These are phyloP conservation scores for Mimosa bimucronata DNA, from an alignment of 306 rosid genomes.

Conservation along the genomic window DNA sequence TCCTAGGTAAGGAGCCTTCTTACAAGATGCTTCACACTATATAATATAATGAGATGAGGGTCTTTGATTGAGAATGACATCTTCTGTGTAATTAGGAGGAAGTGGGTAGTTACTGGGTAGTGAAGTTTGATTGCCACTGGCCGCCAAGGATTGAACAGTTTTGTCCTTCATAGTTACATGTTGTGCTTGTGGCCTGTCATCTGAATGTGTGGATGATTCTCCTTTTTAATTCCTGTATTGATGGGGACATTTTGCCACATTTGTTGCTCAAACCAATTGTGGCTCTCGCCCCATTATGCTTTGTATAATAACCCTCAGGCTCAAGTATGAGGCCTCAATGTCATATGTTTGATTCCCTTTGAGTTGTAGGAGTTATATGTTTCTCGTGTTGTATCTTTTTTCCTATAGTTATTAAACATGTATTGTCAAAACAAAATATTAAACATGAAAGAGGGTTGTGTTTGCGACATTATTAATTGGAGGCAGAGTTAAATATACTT, in stretches of 20 bases:
- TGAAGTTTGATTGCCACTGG: background rate
- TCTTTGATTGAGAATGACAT: background rate
- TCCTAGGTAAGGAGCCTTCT: conserved; percentile 55
- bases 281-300: background rate
- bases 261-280: background rate
- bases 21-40: background rate
- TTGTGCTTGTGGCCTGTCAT: background rate
- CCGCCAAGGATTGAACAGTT: background rate
- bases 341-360: background rate
- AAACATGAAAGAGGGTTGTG: background rate
- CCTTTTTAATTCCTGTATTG: background rate
- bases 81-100: background rate
- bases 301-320: background rate
- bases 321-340: background rate
- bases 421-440: too few relatives aligned
- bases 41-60: background rate
- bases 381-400: background rate
- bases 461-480: background rate
- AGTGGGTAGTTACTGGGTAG: background rate
- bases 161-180: background rate
- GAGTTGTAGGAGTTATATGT: background rate
- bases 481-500: background rate
- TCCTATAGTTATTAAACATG: background rate
- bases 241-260: background rate
- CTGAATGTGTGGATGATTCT: background rate